Percentiles rank a stretch among this genome's conserved stretches.
Evolutionary conservation across 1,284 basidiomycete species (phyloP).

Genomic region (Ceratobasidium sp.): DNA sequence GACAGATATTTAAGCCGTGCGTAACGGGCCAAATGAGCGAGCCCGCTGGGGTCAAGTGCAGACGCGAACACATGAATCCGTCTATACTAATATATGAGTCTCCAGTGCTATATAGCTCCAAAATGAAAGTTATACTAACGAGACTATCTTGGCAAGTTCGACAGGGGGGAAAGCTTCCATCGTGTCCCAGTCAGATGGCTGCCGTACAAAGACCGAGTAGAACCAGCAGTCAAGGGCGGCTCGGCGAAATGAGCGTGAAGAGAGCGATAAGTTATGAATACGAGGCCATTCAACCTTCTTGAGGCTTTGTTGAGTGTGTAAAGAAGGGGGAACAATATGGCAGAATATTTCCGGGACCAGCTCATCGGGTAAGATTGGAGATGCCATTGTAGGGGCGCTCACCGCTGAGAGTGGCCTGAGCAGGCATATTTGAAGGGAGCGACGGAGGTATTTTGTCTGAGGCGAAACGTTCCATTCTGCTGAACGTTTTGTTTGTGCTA

Average conservation of each 20-base stretch:
- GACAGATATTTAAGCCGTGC: conserved; percentile 25
- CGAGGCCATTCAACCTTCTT: conserved; percentile 29
- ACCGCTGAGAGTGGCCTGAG: background rate
- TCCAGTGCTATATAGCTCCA: background rate
- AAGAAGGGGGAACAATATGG: conserved; percentile 20
- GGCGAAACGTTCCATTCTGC: background rate
- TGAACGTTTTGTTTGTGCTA: conserved; percentile 34
- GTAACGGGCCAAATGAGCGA: conserved; percentile 23
- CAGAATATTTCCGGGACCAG: conserved; percentile 29
- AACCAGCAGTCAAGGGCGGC: conserved; percentile 34
- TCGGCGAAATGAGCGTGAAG: conserved; percentile 17
- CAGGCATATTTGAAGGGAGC: conserved; percentile 29
- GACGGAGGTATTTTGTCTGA: background rate
- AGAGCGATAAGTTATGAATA: conserved; percentile 35
- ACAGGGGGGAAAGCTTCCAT: conserved; percentile 11
- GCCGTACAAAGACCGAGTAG: conserved; percentile 20
- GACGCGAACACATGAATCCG: conserved; percentile 29
- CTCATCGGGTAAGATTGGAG: conserved; percentile 29
- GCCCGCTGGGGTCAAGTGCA: conserved; percentile 33
- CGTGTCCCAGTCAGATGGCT: conserved; percentile 27
- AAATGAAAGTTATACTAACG: background rate
- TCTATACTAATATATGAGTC: background rate
- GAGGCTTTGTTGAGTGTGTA: conserved; percentile 24
- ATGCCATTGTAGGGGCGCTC: conserved; percentile 34
- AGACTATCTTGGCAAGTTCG: conserved; percentile 14